These are phyloP conservation scores for Diplocarpon mali DNA, from an alignment of 2,329 filamentous ascomycete species.

Conservation along the genomic window DNA sequence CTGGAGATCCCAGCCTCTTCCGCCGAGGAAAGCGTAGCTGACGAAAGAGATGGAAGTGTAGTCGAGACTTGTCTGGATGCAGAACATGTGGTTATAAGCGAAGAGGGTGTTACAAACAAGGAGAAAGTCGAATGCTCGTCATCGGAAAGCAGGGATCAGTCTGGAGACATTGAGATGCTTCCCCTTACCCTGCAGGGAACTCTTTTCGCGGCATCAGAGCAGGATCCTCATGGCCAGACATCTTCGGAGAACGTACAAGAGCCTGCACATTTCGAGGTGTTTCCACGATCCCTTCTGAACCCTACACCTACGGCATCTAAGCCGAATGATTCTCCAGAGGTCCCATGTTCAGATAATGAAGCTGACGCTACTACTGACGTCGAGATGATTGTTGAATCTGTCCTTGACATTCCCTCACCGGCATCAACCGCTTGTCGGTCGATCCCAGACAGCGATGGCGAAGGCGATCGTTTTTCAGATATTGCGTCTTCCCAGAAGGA, in stretches of 20 bases:
- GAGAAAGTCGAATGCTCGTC: not conserved
- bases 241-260: too few relatives aligned
- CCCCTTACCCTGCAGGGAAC: not conserved
- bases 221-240: too few relatives aligned
- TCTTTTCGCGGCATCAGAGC: not conserved
- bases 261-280: not conserved
- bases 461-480: constrained; percentile 3
- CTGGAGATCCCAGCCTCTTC: not conserved
- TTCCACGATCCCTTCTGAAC: not conserved
- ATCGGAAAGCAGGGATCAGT: not conserved
- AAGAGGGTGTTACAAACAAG: not conserved
- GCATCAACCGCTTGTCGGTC: constrained; percentile 1
- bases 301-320: not conserved
- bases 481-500: not conserved
- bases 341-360: not conserved
- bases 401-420: not conserved
- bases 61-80: not conserved
- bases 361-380: not conserved
- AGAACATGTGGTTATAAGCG: not conserved
- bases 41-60: not conserved
- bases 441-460: constrained; percentile 10
- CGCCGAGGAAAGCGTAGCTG: not conserved
- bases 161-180: not conserved
- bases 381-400: not conserved
- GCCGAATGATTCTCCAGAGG: not conserved